Percentiles rank a stretch among this genome's conserved stretches.
Conservation (phyloP, 805 yeast species). For the Priceomyces carsonii region DNA sequence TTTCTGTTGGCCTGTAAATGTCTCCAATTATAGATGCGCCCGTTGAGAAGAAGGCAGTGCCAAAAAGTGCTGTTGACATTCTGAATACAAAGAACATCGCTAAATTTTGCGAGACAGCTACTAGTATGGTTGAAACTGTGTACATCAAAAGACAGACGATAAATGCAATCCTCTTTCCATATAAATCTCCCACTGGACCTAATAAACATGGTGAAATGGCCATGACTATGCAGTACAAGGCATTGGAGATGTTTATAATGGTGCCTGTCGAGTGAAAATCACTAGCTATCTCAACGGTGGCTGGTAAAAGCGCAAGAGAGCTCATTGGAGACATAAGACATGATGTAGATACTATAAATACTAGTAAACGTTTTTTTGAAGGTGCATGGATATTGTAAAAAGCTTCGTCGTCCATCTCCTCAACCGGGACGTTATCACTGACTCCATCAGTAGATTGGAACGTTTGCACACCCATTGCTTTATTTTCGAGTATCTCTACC, state of each 20-base stretch:
- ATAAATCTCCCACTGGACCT: constrained; percentile 51
- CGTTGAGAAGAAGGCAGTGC: constrained; percentile 54
- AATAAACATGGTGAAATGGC: constrained; percentile 51
- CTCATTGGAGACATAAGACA: constrained; percentile 48
- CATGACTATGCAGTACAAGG: constrained; percentile 52
- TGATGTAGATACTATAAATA: constrained; percentile 16
- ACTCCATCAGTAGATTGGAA: background rate
- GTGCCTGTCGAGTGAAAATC: constrained; percentile 47
- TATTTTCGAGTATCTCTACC: background rate
- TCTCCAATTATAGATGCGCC: constrained; percentile 56
- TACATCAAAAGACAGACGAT: constrained; percentile 37
- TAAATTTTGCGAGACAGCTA: constrained; percentile 50
- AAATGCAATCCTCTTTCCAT: constrained; percentile 50
- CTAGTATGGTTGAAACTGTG: constrained; percentile 20
- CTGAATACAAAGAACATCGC: constrained; percentile 57
- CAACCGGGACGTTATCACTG: background rate
- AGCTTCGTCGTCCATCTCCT: constrained; percentile 2
- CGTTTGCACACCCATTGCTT: background rate
- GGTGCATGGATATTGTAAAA: constrained; percentile 1
- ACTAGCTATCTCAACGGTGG: constrained; percentile 49
- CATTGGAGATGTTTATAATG: constrained; percentile 51
- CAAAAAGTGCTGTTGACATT: constrained; percentile 49
- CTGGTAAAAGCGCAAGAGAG: constrained; percentile 50
- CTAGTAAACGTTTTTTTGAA: constrained; percentile 1
- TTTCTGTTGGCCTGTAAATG: constrained; percentile 48